Evolutionary conservation across 352 stramenopile genomes (phyloP), one percentile per base, ranked within the genome.

Genomic region (Globisporangium rhizosaccharum): DNA sequence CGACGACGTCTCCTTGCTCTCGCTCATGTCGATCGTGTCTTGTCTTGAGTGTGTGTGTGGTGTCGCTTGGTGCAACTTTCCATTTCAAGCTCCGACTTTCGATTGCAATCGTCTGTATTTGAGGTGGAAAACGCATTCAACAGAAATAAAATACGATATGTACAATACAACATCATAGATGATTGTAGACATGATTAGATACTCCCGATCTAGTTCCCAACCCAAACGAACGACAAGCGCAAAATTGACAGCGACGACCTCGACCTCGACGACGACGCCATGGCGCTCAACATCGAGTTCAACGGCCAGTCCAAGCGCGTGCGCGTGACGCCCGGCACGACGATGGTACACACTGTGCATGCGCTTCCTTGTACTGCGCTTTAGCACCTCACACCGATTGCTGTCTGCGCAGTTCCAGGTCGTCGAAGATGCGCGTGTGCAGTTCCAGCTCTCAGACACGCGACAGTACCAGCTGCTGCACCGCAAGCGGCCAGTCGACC

Each of bases 231-330:
- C 33, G 9, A 55, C 26, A 47, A 51, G 9, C 12, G 15, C 42
- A 30, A 18, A 11, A 46, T 10, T 37, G 23, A 37, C 25, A 60
- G 54, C 37, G 28, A 46, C 28, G 47, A 30, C 28, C 61, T 47
- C 41, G 15, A 47, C 11, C 15, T 23, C 41, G 11, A 20, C 41
- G 12, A 46, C 12, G 12, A 18, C 18, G 44, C 44, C 17, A 94
- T 94, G 85, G 76, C 83, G 68, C 63, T 94, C 41, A 87, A 85
- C 58, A 71, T 92, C 51, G 71, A 87, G 66, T 89, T 85, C 69
- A 65, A 85, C 36, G 65, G 81, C 59, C 79, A 79, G 57, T 78
- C 59, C 62, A 90, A 92, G 75, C 82, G 85, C 66, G 73, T 93
- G 57, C 77, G 78, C 63, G 78, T 90, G 61, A 80, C 78, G 36